These are phyloP conservation scores for Chlorella sp. DNA, from an alignment of 139 green algal species.

Conservation along the genomic window DNA sequence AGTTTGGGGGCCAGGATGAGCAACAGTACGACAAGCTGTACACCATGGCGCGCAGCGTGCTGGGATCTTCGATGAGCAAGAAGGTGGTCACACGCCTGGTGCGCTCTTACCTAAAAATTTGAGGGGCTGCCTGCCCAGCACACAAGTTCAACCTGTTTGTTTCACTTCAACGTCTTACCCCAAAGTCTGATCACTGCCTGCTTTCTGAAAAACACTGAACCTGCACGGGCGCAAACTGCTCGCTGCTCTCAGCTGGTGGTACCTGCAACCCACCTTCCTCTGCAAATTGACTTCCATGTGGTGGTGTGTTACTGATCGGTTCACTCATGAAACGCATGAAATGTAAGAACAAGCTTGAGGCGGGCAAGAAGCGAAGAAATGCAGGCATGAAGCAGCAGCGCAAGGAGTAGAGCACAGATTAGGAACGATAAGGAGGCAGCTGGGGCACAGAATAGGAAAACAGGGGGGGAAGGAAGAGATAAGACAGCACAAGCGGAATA, in stretches of 20 bases:
- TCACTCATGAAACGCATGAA: neutral
- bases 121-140: neutral
- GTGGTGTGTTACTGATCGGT: neutral
- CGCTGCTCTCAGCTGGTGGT: no score
- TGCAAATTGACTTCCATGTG: neutral
- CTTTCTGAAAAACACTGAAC: no score
- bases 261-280: neutral
- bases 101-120: neutral
- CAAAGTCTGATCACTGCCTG: no score
- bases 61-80: neutral
- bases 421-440: neutral
- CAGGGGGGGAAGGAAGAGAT: neutral
- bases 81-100: neutral
- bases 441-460: neutral
- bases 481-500: no score
- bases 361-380: neutral
- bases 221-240: no score
- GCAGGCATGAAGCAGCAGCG: neutral
- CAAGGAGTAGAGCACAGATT: neutral
- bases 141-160: no score
- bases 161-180: no score
- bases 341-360: neutral
- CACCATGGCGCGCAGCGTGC: neutral
- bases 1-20: neutral
- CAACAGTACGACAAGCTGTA: conserved; percentile 8